These are phyloP conservation scores for Alnus glutinosa DNA, from an alignment of 306 rosid species.

Conservation along the genomic window DNA sequence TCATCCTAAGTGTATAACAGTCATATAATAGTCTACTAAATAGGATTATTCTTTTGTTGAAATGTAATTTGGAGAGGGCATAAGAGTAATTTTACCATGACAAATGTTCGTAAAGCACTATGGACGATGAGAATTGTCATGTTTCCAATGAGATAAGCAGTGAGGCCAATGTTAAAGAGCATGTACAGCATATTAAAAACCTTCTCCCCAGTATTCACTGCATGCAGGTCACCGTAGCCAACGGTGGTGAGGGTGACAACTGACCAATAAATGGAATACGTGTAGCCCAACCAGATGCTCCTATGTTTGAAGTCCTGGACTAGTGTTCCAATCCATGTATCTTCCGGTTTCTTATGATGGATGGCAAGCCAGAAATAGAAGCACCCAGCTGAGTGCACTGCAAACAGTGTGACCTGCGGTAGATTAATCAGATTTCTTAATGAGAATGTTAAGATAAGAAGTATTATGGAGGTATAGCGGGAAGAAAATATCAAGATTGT, in stretches of 20 bases:
- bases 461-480: background rate
- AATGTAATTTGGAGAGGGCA: too few species aligned
- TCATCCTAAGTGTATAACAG: too few species aligned
- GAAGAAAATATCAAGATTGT: background rate
- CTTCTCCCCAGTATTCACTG: constrained; percentile 77
- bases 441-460: background rate
- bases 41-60: background rate
- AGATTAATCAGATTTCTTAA: constrained; percentile 18
- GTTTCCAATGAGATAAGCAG: constrained; percentile 83
- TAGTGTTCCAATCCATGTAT: constrained; percentile 75
- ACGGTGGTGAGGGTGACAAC: constrained; percentile 80
- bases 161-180: constrained; percentile 90
- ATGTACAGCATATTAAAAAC: constrained; percentile 63
- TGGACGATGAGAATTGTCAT: constrained; percentile 89
- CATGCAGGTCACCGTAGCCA: constrained; percentile 87
- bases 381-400: constrained; percentile 86
- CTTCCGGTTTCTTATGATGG: constrained; percentile 37
- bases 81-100: constrained; percentile 39
- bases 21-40: too few species aligned
- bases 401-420: constrained; percentile 72
- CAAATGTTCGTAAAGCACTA: constrained; percentile 58
- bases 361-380: constrained; percentile 76
- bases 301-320: constrained; percentile 44
- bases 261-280: constrained; percentile 82
- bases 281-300: constrained; percentile 63